Evolutionary conservation across 495 filamentous ascomycete species (phyloP).

Genomic region (Penicillium daleae): DNA sequence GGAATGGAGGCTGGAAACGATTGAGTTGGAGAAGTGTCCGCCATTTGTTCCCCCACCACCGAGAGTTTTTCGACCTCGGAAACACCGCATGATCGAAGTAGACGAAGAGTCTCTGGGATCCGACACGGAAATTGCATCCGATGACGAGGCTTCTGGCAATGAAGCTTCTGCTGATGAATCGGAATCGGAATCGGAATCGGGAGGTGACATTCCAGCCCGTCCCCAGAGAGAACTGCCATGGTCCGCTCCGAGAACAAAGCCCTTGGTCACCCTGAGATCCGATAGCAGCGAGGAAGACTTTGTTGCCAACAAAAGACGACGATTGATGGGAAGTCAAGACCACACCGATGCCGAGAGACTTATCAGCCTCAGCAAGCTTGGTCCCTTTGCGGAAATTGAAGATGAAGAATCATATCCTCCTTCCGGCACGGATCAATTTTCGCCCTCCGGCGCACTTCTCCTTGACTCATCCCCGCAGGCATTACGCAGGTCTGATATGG

Average conservation of each 20-base stretch:
- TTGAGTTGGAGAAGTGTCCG: conserved; percentile 55
- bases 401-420: background rate
- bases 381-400: background rate
- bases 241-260: background rate
- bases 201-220: background rate
- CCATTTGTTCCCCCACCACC: conserved; percentile 41
- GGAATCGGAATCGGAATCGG: background rate
- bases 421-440: background rate
- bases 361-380: background rate
- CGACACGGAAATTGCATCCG: background rate
- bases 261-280: background rate
- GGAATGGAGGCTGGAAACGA: conserved; percentile 63
- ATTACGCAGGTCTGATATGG: background rate
- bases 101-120: conserved; percentile 14
- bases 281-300: conserved; percentile 3
- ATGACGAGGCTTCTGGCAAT: background rate
- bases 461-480: background rate
- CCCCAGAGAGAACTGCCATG: background rate
- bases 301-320: conserved; percentile 11
- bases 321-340: background rate
- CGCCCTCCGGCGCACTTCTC: background rate
- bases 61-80: conserved; percentile 26
- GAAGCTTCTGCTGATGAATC: background rate
- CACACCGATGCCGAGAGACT: background rate
- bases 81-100: conserved; percentile 26